These are phyloP conservation scores for Eucalyptus virginea DNA, from an alignment of 345 rosid genomes.

Conservation along the genomic window DNA sequence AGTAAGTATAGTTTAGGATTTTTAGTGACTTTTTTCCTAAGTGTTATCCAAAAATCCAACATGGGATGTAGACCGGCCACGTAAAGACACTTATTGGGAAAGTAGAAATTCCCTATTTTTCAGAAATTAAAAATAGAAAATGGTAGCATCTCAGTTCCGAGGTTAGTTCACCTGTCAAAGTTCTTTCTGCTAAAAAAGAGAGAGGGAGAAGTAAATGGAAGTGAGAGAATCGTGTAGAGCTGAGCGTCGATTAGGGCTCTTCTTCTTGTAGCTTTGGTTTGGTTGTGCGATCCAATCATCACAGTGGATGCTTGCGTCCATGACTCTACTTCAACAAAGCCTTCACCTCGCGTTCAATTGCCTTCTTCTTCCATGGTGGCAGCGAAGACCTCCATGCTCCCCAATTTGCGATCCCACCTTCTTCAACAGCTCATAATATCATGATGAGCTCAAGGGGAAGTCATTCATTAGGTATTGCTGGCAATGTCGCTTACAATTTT, in stretches of 20 bases:
- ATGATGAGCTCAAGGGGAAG: too few species aligned
- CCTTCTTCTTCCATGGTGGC: conserved; percentile 84
- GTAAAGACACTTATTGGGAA: too few species aligned
- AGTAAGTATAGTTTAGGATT: too few species aligned
- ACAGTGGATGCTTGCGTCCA: conserved; percentile 46
- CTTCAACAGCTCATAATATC: not conserved
- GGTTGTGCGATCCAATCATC: not conserved
- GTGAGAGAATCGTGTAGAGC: not conserved
- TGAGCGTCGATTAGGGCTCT: not conserved
- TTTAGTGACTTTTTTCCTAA: too few species aligned
- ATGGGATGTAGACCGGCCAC: too few species aligned
- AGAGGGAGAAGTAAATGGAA: not conserved
- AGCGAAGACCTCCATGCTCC: conserved; percentile 85
- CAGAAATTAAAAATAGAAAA: too few species aligned
- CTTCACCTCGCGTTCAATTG: conserved; percentile 38
- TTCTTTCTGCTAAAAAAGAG: not conserved
- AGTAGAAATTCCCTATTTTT: too few species aligned
- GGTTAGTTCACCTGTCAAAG: not conserved
- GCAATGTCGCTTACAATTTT: too few species aligned
- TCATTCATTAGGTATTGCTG: too few species aligned
- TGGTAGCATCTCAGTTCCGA: not conserved
- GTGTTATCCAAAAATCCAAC: too few species aligned
- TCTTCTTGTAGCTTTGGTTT: not conserved
- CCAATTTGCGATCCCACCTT: conserved; percentile 13
- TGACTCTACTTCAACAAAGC: conserved; percentile 38